Conservation (phyloP, 805 yeast genomes). For the Candida arabinofermentans region DNA sequence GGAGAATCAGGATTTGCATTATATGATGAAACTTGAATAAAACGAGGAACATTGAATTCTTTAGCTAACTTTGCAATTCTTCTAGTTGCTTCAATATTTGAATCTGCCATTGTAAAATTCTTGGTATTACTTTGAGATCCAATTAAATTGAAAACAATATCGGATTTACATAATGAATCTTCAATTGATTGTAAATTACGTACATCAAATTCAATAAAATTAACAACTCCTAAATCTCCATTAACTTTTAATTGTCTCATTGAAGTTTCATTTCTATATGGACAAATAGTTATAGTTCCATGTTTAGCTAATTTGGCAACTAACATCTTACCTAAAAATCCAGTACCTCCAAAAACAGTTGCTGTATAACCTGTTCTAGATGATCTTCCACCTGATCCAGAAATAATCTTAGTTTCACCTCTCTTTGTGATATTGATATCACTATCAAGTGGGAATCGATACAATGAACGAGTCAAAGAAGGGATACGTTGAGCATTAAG, state of each 20-base stretch:
- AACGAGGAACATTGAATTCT: constrained; percentile 68
- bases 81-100: constrained; percentile 73
- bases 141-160: constrained; percentile 74
- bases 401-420: constrained; percentile 70
- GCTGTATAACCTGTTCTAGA: constrained; percentile 87
- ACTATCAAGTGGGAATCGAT: constrained; percentile 38
- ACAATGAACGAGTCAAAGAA: constrained; percentile 9
- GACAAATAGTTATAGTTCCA: constrained; percentile 73
- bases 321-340: constrained; percentile 72
- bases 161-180: constrained; percentile 74
- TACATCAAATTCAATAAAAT: constrained; percentile 76
- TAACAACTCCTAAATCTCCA: constrained; percentile 86
- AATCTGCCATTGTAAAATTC: constrained; percentile 79
- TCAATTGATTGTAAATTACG: constrained; percentile 73
- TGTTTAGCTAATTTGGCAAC: constrained; percentile 73
- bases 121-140: constrained; percentile 76
- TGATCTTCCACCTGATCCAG: constrained; percentile 78
- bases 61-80: constrained; percentile 72
- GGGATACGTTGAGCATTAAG: background rate
- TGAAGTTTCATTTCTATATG: constrained; percentile 77
- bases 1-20: constrained; percentile 66
- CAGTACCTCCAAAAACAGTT: constrained; percentile 81
- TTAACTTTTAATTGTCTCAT: constrained; percentile 74
- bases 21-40: constrained; percentile 75
- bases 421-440: constrained; percentile 69